phyloP scores from a whole-genome alignment of 2,329 filamentous ascomycete genomes.

The Calonectria naviculata region DNA sequence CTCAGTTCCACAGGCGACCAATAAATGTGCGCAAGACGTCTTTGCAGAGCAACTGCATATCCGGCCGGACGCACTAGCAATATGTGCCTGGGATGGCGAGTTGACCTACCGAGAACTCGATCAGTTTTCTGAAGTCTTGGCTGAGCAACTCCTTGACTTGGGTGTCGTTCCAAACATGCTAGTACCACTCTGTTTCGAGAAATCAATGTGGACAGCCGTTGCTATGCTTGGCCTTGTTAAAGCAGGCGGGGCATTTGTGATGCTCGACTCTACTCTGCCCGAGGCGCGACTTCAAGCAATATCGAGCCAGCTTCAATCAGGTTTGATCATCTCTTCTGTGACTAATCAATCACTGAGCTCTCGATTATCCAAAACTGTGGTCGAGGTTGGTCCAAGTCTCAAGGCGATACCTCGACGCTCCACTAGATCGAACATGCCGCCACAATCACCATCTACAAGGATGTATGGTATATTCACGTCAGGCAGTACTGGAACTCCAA shows the following conservation, averaged over 20 bases:
- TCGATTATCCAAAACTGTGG: not conserved
- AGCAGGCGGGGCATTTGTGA: conserved; percentile 35
- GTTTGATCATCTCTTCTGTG: not conserved
- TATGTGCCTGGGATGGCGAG: conserved; percentile 37
- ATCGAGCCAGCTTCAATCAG: not conserved
- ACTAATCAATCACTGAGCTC: not conserved
- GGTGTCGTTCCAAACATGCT: conserved; percentile 37
- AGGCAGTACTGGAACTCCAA: conserved; percentile 24
- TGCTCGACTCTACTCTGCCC: not conserved
- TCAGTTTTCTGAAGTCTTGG: conserved; percentile 50
- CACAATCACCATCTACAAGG: too few relatives aligned
- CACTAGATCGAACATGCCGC: too few relatives aligned
- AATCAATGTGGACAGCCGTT: conserved; percentile 36
- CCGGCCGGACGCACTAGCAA: not conserved
- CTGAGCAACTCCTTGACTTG: conserved; percentile 47
- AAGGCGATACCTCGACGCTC: too few relatives aligned
- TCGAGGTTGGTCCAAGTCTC: too few relatives aligned
- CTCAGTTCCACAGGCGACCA: conserved; percentile 15
- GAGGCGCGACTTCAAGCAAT: conserved; percentile 3
- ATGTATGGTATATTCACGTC: conserved; percentile 22
- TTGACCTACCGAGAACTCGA: conserved; percentile 55
- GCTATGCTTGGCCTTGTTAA: conserved; percentile 38
- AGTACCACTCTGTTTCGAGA: conserved; percentile 32
- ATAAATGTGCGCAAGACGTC: conserved; percentile 33
- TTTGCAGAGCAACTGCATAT: conserved; percentile 8